These are phyloP conservation scores for Termitomyces sp. DNA, from an alignment of 768 basidiomycete species.

Conservation along the genomic window DNA sequence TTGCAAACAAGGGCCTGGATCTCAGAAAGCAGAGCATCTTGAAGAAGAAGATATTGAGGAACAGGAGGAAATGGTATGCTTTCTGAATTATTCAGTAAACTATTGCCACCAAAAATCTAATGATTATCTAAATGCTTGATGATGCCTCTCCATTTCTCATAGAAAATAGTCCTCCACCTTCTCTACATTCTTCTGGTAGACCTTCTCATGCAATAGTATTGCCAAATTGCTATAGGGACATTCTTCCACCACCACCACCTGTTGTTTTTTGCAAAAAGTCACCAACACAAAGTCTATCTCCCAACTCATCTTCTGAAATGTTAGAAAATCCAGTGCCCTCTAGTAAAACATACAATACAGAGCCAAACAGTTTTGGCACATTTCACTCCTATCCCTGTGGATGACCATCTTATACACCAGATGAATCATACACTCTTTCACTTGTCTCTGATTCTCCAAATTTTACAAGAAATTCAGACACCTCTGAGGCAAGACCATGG, in stretches of 20 bases:
- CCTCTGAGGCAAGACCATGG: neutral
- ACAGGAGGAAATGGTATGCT: too few species aligned
- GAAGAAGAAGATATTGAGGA: too few species aligned
- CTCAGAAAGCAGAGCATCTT: too few species aligned
- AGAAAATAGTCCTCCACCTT: too few species aligned
- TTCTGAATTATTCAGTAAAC: too few species aligned
- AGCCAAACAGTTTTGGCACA: neutral
- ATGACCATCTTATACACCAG: neutral
- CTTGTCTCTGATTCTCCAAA: neutral
- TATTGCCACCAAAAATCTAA: too few species aligned
- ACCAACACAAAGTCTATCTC: neutral
- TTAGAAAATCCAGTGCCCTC: too few species aligned
- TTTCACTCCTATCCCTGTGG: conserved; percentile 2
- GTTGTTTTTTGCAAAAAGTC: neutral
- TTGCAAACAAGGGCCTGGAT: too few species aligned
- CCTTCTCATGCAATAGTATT: neutral
- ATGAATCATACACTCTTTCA: conserved; percentile 1
- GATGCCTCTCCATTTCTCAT: too few species aligned
- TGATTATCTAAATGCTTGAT: too few species aligned
- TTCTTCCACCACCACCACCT: conserved; percentile 1
- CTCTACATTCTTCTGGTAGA: neutral
- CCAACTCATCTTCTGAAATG: neutral
- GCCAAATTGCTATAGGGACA: neutral
- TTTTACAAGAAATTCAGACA: neutral
- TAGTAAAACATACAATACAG: neutral